These are phyloP conservation scores for Wickerhamomyces sp. DNA, from an alignment of 1,139 yeast species.

Conservation along the genomic window DNA sequence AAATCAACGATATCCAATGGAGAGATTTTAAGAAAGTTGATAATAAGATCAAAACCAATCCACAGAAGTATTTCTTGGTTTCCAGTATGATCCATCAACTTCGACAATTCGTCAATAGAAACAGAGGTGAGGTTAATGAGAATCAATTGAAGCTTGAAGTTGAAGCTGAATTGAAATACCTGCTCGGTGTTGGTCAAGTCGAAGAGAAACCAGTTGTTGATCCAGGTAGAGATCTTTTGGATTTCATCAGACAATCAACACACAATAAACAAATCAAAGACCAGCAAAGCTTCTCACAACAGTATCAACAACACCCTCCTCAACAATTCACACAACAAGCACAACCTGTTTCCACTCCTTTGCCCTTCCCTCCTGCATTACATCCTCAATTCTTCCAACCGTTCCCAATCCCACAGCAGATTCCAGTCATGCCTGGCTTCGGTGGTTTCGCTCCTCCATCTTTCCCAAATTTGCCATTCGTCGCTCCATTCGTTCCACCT, in stretches of 20 bases:
- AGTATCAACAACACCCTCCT: conserved; percentile 12
- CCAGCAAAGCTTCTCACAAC: background rate
- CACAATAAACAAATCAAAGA: conserved; percentile 17
- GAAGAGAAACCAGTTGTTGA: conserved; percentile 35
- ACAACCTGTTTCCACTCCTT: too few relatives aligned
- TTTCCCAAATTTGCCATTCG: conserved; percentile 27
- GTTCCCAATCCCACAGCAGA: conserved; percentile 11
- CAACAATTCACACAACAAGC: too few relatives aligned
- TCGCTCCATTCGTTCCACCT: conserved; percentile 27
- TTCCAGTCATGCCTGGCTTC: conserved; percentile 11
- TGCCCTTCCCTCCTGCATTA: background rate
- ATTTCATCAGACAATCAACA: conserved; percentile 29
- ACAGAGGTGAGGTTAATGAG: conserved; percentile 50
- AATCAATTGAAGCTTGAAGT: conserved; percentile 44
- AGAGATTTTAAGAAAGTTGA: conserved; percentile 39
- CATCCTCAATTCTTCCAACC: conserved; percentile 5
- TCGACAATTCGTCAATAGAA: conserved; percentile 48
- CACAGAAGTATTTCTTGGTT: conserved; percentile 50
- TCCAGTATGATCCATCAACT: conserved; percentile 59
- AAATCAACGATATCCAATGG: conserved; percentile 73
- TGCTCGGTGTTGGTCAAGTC: conserved; percentile 53
- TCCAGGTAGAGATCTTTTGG: conserved; percentile 72
- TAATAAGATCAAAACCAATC: conserved; percentile 27
- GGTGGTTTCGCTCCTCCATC: conserved; percentile 22
- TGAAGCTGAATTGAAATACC: conserved; percentile 56